Percentiles rank a stretch among this genome's conserved stretches.
Conservation (phyloP, 2,329 filamentous ascomycete species). For the Pochonia chlamydosporia region DNA sequence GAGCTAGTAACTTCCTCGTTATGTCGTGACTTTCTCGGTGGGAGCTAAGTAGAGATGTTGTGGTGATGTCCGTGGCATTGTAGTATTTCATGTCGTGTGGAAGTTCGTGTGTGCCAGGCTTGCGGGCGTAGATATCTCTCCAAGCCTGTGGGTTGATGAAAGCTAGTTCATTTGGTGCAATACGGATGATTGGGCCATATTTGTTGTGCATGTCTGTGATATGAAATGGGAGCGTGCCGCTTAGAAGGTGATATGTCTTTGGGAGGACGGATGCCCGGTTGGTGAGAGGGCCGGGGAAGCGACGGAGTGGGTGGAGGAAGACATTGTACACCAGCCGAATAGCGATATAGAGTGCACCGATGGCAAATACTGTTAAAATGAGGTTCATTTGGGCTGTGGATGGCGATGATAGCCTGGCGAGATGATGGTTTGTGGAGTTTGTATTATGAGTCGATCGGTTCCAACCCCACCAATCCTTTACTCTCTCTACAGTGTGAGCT, state of each 20-base stretch:
- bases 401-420: too few relatives aligned
- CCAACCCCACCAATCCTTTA: too few relatives aligned
- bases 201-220: slow-evolving; percentile 23
- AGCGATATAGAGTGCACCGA: too few relatives aligned
- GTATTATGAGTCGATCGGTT: too few relatives aligned
- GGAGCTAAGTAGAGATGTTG: slow-evolving; percentile 2
- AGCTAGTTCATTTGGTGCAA: slow-evolving; percentile 39
- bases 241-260: slow-evolving; percentile 3
- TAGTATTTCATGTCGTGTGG: slow-evolving; percentile 1
- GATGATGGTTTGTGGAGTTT: too few relatives aligned
- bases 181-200: slow-evolving; percentile 39
- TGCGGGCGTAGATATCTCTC: slow-evolving; percentile 30
- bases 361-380: too few relatives aligned
- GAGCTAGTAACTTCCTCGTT: slow-evolving; percentile 10
- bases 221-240: slow-evolving; percentile 15
- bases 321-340: slow-evolving; percentile 26
- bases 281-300: slow-evolving; percentile 22
- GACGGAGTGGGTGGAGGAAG: slow-evolving; percentile 26
- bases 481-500: too few relatives aligned
- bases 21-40: slow-evolving; percentile 8
- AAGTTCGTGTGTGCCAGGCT: not conserved
- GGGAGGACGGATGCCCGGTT: slow-evolving; percentile 2
- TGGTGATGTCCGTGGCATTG: not conserved
- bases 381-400: too few relatives aligned
- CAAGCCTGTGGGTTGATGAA: slow-evolving; percentile 30